These are phyloP conservation scores for Clavulina sp. DNA, from an alignment of 768 basidiomycete genomes.

Conservation along the genomic window DNA sequence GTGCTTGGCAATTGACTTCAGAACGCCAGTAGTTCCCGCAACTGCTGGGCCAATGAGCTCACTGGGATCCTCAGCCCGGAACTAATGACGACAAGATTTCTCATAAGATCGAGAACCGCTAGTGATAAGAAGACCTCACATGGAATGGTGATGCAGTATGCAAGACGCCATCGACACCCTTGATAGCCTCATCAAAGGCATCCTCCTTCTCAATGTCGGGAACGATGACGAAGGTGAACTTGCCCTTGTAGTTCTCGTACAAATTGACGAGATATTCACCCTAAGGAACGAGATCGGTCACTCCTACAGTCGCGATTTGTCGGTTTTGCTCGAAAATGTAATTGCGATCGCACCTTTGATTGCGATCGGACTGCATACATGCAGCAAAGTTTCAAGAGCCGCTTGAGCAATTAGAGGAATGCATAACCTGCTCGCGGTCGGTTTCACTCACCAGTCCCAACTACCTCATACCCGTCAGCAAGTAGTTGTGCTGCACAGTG, in stretches of 20 bases:
- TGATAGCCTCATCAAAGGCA: slow-evolving; percentile 24
- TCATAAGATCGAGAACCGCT: neutral
- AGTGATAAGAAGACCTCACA: slow-evolving; percentile 12
- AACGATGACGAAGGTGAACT: slow-evolving; percentile 48
- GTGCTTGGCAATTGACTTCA: slow-evolving; percentile 18
- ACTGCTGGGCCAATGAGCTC: slow-evolving; percentile 24
- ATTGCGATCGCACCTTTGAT: too few relatives aligned
- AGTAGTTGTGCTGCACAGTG: slow-evolving; percentile 42
- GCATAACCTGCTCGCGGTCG: too few relatives aligned
- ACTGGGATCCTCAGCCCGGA: neutral
- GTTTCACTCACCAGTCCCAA: slow-evolving; percentile 9
- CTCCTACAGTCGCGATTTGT: too few relatives aligned
- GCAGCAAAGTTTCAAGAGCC: too few relatives aligned
- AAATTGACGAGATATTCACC: slow-evolving; percentile 35
- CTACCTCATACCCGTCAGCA: slow-evolving; percentile 35
- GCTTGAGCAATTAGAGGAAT: too few relatives aligned
- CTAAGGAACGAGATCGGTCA: too few relatives aligned
- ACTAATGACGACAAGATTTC: neutral
- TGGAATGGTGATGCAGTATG: slow-evolving; percentile 20
- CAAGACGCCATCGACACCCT: slow-evolving; percentile 22
- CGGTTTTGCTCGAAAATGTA: too few relatives aligned
- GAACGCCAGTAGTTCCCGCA: slow-evolving; percentile 21
- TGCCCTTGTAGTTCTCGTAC: slow-evolving; percentile 37
- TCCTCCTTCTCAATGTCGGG: slow-evolving; percentile 32
- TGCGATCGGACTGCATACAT: too few relatives aligned